Base-by-base conservation (phyloP, 371 early-diverging fungal species). In the Saksenaea vasiformis region DNA sequence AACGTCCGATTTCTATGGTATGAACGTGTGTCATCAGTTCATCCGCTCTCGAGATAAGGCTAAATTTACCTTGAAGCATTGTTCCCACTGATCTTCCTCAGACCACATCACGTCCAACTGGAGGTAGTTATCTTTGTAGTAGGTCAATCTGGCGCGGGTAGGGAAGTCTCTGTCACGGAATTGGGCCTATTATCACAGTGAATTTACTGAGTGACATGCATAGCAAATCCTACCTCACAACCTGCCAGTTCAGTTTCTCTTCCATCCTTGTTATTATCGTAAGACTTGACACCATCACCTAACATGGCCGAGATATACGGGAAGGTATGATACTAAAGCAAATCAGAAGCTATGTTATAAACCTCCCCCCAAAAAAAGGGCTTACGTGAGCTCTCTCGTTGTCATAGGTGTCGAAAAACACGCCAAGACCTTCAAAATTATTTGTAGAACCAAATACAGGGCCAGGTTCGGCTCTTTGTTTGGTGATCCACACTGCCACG, bases 341-440 rank as follows among this genome's bases (percentile, higher is more conserved):
- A 26, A 44, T 51, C 15, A n/a, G 27, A 3, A 37, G 7, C 14
- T 38, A 5, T 5, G 11, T 73, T 51, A 8, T 19, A 31, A 36
- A 9, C 5, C 1, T 13, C 41, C 5, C 36, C 5, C 31, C 31
- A 2, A 15, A 17, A 35, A n/a, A n/a, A n/a, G n/a, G n/a, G 66
- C 84, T 69, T 87, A 91, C 93, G 59, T 85, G 76, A 62, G 93
- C 90, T 59, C 88, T 74, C 60, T 90, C 85, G 71, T 98, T 98
- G 61, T 93, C 87, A 76, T 95, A 98, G 28, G 98, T 96, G 76
- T 98, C 99, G 69, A 98, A 96, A 68, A 98, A 93, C 58, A 98
- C 66, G 36, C 97, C 98, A 15, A 98, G 83, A 2, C 99, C 99
- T 44, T 88, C 85, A 71, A 96, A 97, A 43, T 87, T 74, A 76